These are phyloP conservation scores for Thalassiosira gravida DNA, from an alignment of 352 stramenopile genomes.

Conservation along the genomic window DNA sequence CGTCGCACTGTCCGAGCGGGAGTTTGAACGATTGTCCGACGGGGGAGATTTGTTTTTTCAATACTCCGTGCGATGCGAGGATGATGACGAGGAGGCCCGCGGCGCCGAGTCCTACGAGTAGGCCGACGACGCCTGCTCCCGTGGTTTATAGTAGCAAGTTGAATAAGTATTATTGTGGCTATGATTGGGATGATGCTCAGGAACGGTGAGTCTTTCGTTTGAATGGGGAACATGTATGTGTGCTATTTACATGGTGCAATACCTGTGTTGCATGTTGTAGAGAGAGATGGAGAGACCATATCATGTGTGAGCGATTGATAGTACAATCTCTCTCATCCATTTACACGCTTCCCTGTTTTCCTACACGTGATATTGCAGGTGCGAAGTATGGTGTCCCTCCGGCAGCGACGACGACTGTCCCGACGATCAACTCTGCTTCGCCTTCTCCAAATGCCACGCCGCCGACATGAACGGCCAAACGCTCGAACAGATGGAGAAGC, in stretches of 20 bases:
- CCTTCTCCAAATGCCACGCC: slow-evolving; percentile 57
- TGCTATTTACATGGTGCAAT: background rate
- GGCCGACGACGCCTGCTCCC: slow-evolving; percentile 52
- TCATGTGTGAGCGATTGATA: no score
- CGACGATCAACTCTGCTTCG: slow-evolving; percentile 57
- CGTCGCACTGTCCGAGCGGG: slow-evolving; percentile 71
- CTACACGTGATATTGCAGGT: no score
- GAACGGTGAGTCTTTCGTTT: background rate
- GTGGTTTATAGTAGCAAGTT: slow-evolving; percentile 53
- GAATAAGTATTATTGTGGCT: slow-evolving; percentile 70
- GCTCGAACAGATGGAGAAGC: slow-evolving; percentile 51
- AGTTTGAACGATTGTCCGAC: slow-evolving; percentile 75
- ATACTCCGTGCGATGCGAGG: slow-evolving; percentile 80
- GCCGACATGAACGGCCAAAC: slow-evolving; percentile 56
- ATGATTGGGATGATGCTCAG: slow-evolving; percentile 66
- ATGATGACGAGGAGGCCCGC: slow-evolving; percentile 44
- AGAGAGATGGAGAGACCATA: no score
- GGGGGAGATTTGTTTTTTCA: slow-evolving; percentile 80
- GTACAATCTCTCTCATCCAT: no score
- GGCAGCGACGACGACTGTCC: slow-evolving; percentile 65
- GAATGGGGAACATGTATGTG: no score
- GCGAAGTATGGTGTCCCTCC: slow-evolving; percentile 65
- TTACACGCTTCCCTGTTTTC: no score
- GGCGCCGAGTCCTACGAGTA: slow-evolving; percentile 43
- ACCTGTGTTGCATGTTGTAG: background rate